Evolutionary conservation across 305 asterid genomes (phyloP).

Genomic region (Lippia alba): DNA sequence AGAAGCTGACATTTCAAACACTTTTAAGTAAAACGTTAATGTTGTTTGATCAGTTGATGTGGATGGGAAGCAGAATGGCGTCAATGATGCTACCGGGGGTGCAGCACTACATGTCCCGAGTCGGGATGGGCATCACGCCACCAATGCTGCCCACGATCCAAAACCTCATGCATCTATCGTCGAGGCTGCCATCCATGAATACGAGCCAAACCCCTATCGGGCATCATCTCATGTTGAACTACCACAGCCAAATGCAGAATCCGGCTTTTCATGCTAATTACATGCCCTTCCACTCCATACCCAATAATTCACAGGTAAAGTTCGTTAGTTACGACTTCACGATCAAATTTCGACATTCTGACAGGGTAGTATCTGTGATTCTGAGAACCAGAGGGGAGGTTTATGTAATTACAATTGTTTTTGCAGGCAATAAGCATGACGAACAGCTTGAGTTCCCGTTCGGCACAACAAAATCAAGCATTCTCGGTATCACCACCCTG

Average conservation of each 20-base stretch:
- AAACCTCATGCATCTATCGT: constrained; percentile 60
- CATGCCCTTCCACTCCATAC: constrained; percentile 63
- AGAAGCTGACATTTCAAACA: background rate
- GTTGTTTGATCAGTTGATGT: constrained; percentile 59
- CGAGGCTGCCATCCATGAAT: constrained; percentile 51
- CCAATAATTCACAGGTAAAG: constrained; percentile 62
- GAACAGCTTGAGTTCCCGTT: constrained; percentile 48
- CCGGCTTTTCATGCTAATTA: constrained; percentile 55
- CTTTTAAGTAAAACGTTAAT: background rate
- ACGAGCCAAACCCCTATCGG: constrained; percentile 50
- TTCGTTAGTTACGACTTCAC: too few relatives aligned
- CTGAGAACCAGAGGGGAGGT: too few relatives aligned
- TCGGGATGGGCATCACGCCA: constrained; percentile 66
- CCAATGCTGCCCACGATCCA: constrained; percentile 55
- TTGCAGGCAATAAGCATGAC: constrained; percentile 65
- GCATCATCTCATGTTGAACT: constrained; percentile 43
- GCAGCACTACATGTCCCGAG: constrained; percentile 77
- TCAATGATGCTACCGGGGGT: constrained; percentile 71
- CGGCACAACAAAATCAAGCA: constrained; percentile 47
- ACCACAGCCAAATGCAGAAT: constrained; percentile 55
- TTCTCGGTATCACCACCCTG: constrained; percentile 44
- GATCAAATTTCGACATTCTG: too few relatives aligned
- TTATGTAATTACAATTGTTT: too few relatives aligned
- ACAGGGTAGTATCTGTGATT: too few relatives aligned
- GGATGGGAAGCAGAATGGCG: constrained; percentile 89